These are phyloP conservation scores for Pyrenophora tritici-repentis DNA, from an alignment of 2,329 filamentous ascomycete genomes.

Conservation along the genomic window DNA sequence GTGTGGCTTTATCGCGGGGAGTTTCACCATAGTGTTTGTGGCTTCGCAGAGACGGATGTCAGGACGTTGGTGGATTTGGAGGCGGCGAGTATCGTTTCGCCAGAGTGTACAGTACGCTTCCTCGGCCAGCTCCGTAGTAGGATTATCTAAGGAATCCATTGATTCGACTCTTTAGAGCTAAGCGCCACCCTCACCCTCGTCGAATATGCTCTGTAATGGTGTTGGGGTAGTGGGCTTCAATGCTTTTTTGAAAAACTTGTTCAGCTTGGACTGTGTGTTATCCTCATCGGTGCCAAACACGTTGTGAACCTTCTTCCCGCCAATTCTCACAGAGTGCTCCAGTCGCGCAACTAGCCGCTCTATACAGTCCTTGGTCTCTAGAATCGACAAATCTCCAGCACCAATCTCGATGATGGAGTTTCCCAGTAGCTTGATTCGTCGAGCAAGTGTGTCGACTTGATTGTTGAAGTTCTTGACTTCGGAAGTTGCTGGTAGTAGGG, in stretches of 20 bases:
- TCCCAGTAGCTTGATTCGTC: slow-evolving; percentile 53
- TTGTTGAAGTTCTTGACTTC: slow-evolving; percentile 66
- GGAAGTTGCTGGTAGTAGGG: slow-evolving; percentile 17
- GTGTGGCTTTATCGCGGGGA: background rate
- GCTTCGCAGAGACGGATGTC: background rate
- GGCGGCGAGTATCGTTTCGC: background rate
- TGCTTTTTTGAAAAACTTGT: slow-evolving; percentile 17
- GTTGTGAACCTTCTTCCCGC: slow-evolving; percentile 48
- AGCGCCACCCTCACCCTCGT: slow-evolving; percentile 11
- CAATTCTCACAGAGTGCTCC: slow-evolving; percentile 70
- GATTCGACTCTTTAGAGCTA: background rate
- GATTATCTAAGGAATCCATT: background rate
- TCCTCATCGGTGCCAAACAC: slow-evolving; percentile 52
- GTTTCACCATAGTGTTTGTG: background rate
- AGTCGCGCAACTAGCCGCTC: slow-evolving; percentile 77
- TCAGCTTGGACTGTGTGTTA: slow-evolving; percentile 53
- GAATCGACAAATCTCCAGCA: slow-evolving; percentile 61
- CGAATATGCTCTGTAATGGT: slow-evolving; percentile 17
- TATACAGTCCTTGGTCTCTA: slow-evolving; percentile 77
- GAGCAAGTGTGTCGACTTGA: slow-evolving; percentile 69
- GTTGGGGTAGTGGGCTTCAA: slow-evolving; percentile 6
- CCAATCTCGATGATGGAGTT: slow-evolving; percentile 74
- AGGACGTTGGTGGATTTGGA: background rate
- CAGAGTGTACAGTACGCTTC: too few relatives aligned
- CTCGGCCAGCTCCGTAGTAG: background rate